phyloP scores from a whole-genome alignment of 176 grass and related monocot species.

The Ensete ventricosum region DNA sequence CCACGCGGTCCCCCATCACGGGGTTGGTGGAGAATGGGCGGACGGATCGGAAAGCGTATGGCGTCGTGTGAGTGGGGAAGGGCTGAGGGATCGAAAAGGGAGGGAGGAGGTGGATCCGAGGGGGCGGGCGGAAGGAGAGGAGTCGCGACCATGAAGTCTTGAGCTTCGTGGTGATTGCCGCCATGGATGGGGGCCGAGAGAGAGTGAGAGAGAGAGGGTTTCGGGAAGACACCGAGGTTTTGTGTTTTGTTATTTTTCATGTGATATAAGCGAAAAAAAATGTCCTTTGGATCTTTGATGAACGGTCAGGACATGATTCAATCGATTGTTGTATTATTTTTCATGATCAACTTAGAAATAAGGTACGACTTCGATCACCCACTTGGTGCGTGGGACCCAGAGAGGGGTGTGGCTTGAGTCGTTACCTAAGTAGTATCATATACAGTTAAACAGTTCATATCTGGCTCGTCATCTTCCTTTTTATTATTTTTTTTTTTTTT shows the following conservation, averaged over 20 bases:
- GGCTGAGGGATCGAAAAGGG: not conserved
- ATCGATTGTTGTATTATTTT: no score
- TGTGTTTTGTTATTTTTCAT: not conserved
- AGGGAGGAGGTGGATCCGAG: not conserved
- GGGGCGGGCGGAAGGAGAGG: slow-evolving; percentile 26
- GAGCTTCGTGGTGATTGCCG: slow-evolving; percentile 25
- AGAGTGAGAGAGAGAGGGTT: not conserved
- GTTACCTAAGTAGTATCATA: no score
- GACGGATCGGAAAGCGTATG: not conserved
- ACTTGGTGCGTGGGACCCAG: no score
- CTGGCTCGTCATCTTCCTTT: not conserved
- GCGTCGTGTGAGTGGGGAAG: not conserved
- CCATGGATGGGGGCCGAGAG: slow-evolving; percentile 24
- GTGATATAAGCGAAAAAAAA: not conserved
- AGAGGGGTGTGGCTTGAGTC: no score
- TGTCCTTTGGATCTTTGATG: not conserved
- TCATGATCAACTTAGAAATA: no score
- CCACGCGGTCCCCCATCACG: slow-evolving; percentile 15
- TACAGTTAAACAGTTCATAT: no score
- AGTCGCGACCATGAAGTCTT: slow-evolving; percentile 32
- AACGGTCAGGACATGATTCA: not conserved
- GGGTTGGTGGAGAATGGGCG: slow-evolving; percentile 18
- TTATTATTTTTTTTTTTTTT: not conserved
- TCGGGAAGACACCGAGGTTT: not conserved
- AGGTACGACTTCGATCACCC: no score